These are phyloP conservation scores for Prunus kanzakura DNA, from an alignment of 306 rosid species.

Conservation along the genomic window DNA sequence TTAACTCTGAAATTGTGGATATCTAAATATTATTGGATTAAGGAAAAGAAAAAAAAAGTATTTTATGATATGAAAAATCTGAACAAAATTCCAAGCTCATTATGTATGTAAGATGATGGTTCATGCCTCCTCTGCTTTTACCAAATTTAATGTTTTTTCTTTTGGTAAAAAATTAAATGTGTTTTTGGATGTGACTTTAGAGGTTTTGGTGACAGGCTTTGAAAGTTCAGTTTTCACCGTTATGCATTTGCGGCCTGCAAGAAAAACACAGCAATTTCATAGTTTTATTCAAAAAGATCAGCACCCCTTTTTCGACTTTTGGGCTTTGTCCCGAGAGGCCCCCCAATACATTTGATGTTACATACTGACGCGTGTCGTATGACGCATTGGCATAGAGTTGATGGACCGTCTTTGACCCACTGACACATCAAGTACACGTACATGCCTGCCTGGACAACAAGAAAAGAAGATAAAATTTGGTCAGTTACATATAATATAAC, in stretches of 20 bases:
- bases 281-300: neutral
- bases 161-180: too few relatives aligned
- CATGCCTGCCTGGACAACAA: neutral
- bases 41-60: neutral
- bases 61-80: neutral
- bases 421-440: neutral
- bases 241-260: neutral
- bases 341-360: neutral
- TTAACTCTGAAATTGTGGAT: too few relatives aligned
- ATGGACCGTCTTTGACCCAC: neutral
- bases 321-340: neutral
- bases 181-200: neutral
- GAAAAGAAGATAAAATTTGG: neutral
- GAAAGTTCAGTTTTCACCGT: slow-evolving; percentile 3
- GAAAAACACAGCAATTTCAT: neutral
- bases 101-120: neutral
- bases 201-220: neutral
- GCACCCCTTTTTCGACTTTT: too few relatives aligned
- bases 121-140: neutral
- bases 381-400: too few relatives aligned
- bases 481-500: too few relatives aligned
- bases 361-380: neutral
- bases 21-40: neutral
- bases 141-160: neutral
- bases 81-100: neutral